These are phyloP conservation scores for Pythium rhizo-oryzae DNA, from an alignment of 352 stramenopile species.

Conservation along the genomic window DNA sequence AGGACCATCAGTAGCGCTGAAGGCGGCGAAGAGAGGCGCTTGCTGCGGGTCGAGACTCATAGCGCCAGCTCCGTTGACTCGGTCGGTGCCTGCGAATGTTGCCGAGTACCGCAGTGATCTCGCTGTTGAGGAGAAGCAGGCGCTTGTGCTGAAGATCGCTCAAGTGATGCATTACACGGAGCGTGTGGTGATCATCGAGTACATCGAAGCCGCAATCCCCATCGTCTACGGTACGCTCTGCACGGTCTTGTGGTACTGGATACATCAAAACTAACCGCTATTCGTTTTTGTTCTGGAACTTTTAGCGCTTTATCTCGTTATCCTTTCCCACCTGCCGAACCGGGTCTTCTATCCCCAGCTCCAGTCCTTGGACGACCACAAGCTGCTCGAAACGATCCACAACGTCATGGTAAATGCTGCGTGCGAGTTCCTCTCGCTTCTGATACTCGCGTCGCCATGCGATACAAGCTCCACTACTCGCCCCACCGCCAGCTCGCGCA, in stretches of 20 bases:
- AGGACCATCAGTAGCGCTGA: too few relatives aligned
- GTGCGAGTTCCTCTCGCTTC: background rate
- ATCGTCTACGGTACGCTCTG: background rate
- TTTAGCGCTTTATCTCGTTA: background rate
- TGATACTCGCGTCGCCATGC: background rate
- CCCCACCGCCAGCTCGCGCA: background rate
- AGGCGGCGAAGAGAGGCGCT: too few relatives aligned
- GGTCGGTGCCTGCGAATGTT: too few relatives aligned
- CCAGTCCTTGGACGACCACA: background rate
- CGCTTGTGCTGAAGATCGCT: too few relatives aligned
- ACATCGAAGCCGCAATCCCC: too few relatives aligned
- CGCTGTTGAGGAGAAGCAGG: too few relatives aligned
- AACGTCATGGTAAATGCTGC: background rate
- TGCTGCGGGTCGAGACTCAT: too few relatives aligned
- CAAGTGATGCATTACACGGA: too few relatives aligned
- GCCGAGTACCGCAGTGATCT: too few relatives aligned
- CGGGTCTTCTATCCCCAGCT: background rate
- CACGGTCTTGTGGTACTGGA: background rate
- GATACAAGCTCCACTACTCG: background rate
- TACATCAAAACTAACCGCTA: background rate
- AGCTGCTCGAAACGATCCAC: background rate
- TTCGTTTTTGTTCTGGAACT: background rate
- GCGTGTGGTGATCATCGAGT: too few relatives aligned
- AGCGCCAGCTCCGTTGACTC: too few relatives aligned
- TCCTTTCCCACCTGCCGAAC: background rate